Evolutionary conservation across 768 basidiomycete genomes (phyloP), one percentile per base, ranked within the genome.

Genomic region (Fomitopsis serialis): DNA sequence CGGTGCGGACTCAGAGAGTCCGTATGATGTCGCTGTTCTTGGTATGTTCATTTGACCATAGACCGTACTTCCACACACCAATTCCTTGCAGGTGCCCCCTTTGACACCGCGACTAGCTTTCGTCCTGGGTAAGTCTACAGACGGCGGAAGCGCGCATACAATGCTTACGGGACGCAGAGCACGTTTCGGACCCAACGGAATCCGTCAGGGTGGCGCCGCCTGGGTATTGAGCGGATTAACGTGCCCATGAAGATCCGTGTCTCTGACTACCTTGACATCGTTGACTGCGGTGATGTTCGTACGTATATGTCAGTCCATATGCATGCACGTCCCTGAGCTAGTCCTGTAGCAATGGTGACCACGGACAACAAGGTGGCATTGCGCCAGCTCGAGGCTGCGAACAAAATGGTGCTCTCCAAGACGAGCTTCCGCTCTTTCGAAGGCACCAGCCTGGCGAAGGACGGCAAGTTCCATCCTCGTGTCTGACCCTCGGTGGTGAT

Each of bases 221-320:
- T 68, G 7, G 56, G 62, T 19, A 51, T 68, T n/a, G 59, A 62
- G 17, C 56, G 63, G 40, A 66, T 68, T 56, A 67, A 70, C 45
- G 66, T 68, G 12, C 62, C 63, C 2, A 58, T 63, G 54, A 64
- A 64, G 25, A 55, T 63, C 13, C 62, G 66, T 11, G 46, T 64
- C 10, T 66, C 53, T 44, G 63, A 67, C 45, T 52, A 59, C 29
- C 44, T 68, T 5, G 55, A 65, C 15, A 60, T 68, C 12, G 66
- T 65, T 3, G 68, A 70, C 48, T 70, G 67, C 51, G 66, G 66
- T 9, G 66, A 67, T 43, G 62, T 68, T 48, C 66, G 66, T 68
- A 49, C 50, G 60, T 63, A 61, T 10, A 29, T 46, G 24, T 32
- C 29, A 23, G 37, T 19, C 25, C 7, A 7, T 7, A 29, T 15